Evolutionary conservation across 257 asterid species (phyloP).

Genomic region (Solanum okadae): DNA sequence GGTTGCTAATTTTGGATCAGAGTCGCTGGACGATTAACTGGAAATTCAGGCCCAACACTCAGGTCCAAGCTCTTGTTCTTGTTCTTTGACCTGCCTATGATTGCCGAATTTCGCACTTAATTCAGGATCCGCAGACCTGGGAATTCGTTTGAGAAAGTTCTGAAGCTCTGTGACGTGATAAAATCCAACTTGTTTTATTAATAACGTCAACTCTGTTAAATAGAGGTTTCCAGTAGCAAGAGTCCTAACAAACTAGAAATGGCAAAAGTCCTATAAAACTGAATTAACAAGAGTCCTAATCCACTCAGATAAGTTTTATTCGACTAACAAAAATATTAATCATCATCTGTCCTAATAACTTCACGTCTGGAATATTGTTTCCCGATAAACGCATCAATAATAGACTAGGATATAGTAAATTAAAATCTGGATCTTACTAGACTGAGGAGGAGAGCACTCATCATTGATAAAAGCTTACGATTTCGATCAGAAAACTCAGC

Average conservation of each 20-base stretch:
- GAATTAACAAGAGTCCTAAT: neutral
- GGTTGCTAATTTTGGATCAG: neutral
- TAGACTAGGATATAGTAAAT: neutral
- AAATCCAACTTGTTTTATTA: neutral
- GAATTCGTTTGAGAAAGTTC: neutral
- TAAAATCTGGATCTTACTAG: conserved; percentile 42
- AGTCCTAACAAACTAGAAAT: neutral
- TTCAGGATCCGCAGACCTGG: neutral
- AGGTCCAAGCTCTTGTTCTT: neutral
- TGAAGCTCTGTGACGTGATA: neutral
- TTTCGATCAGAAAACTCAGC: conserved; percentile 64
- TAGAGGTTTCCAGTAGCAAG: neutral
- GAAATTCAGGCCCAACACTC: neutral
- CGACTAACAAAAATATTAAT: neutral
- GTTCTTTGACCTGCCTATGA: neutral
- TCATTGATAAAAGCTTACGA: conserved; percentile 58
- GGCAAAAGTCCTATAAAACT: neutral
- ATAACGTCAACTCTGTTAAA: neutral
- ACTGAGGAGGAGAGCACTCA: conserved; percentile 69
- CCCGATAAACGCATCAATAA: neutral
- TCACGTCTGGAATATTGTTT: neutral
- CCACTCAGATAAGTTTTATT: neutral
- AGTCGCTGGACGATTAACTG: neutral
- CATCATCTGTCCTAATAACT: neutral
- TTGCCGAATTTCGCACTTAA: neutral